Evolutionary conservation across 805 yeast species (phyloP), one percentile per base, ranked within the genome.

Genomic region (Ogataea pini): DNA sequence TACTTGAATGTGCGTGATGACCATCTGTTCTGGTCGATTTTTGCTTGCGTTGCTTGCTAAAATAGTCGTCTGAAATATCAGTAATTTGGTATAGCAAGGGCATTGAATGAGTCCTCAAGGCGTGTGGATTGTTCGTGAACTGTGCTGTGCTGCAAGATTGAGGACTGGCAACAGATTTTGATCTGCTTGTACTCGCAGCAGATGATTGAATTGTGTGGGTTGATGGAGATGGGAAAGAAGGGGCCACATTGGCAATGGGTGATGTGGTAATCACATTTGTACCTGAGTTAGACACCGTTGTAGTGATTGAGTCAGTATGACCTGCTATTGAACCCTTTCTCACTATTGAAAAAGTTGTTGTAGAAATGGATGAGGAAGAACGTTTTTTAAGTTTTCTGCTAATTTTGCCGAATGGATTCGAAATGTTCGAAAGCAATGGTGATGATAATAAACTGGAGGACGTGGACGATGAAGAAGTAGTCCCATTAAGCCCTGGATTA

Each of bases 61-160:
- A 61, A 32, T 61, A 61, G 19, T 59, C 62, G 37, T 61, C 65
- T 7, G 61, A 55, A 8, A 61, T 56, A 50, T 61, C 65, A 4
- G 49, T 36, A 5, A 48, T 34, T n/a, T 45, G 52, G 7, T 47
- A 50, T 28, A 36, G 33, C 17, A 36, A 18, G 2, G 58, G 51
- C 49, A 43, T 22, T n/a, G 53, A 44, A 29, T 47, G 53, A 9
- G 55, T 33, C 19, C 49, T 36, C 7, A 22, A 10, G 20, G 36
- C n/a, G 29, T 37, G 43, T 16, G 20, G 19, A 33, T 22, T 41
- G 19, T 18, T 39, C 12, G 42, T 8, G 8, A 39, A 39, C 17
- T 39, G 42, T 8, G 32, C 24, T 25, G 42, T 18, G 28, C 12
- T 25, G 6, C 25, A 4, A 3, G 42, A 24, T 7, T n/a, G 16